Evolutionary conservation across 306 rosid species (phyloP), one percentile per base, ranked within the genome.

Genomic region (Parietaria judaica): DNA sequence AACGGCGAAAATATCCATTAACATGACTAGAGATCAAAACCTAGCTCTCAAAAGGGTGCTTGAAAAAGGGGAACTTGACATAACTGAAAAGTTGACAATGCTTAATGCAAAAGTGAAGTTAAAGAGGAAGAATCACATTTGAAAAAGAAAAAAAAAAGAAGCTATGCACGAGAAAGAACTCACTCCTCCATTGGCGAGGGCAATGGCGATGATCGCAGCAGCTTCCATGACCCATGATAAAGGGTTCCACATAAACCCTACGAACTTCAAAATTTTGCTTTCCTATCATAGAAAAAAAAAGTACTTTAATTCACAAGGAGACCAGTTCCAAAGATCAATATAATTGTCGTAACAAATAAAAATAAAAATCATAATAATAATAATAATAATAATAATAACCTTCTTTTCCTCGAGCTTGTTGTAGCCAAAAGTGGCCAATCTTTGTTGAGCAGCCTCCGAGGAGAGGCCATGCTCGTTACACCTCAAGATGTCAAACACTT

Each of bases 161-260:
- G 36, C 23, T 17, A 14, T 9, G 14, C 23, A 14, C 45, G 45
- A 52, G 56, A 52, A 3, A 63, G 6, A 35, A 66, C 86, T 79
- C 55, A 85, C 94, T 61, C 90, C 90, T 71, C 96, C 96, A 68
- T 88, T 88, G 62, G 96, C 96, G n/a, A 88, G 78, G 41, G 88
- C 90, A 75, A 88, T 85, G 47, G 96, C 92, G 92, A 87, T 87
- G 51, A 87, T 84, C 48, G 92, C 96, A 60, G 96, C 96, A 74
- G 89, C 85, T 87, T 87, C 96, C 96, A 87, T 87, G 69, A 87
- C 92, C 96, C 96, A 87, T 54, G 96, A 84, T 36, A 87, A 83
- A 82, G 96, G 96, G 70, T 87, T 87, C 96, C 96, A 87, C 96
- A 87, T 87, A 61, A 87, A 87, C 56, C 92, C 96, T 68, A 87